Base-by-base conservation (phyloP, 1,284 basidiomycete genomes). In the Boletus calvinii region DNA sequence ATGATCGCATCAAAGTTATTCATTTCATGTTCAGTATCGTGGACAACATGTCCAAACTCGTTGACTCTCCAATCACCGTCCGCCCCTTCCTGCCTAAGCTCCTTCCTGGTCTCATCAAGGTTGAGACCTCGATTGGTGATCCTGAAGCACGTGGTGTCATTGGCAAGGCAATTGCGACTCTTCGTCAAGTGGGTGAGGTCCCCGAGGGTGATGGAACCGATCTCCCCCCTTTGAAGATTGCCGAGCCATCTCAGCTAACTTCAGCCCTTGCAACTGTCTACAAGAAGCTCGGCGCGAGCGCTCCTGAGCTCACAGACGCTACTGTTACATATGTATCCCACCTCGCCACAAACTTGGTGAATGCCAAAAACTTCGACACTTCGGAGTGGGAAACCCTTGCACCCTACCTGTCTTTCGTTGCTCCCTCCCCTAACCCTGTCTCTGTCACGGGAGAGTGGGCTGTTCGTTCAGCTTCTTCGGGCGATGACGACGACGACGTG, bases 11-110 rank as follows among this genome's bases (percentile, higher is more conserved):
- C 39, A 36, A 44, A 24, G 46, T 40, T 64, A 20, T 60, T 52
- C 54, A 56, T 53, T 43, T 59, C 46, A 34, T 62, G 50, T 59
- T 59, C 67, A 88, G 85, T 67, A 97, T 98, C 65, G 81, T 92
- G 68, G 95, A 98, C 81, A 98, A 98, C 86, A 98, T 98, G 94
- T 75, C 94, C 72, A 98, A 97, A 81, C 87, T 98, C 67, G 95
- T 98, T 72, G 94, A 97, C 78, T 96, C 93, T 48, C 83, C 91
- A 61, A 78, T 92, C 75, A 96, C 93, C 52, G 94, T 98, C 74
- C 89, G 95, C 64, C 95, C 94, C 59, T 98, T 98, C 89, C 73
- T 98, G 62, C 94, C 94, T 68, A 94, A 93, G 76, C 87, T 98
- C 50, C 85, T 98, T 60, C 95, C 95, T 45, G 92, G 92, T 65